Evolutionary conservation across 257 asterid species (phyloP).

Genomic region (Rubia yunnanensis): DNA sequence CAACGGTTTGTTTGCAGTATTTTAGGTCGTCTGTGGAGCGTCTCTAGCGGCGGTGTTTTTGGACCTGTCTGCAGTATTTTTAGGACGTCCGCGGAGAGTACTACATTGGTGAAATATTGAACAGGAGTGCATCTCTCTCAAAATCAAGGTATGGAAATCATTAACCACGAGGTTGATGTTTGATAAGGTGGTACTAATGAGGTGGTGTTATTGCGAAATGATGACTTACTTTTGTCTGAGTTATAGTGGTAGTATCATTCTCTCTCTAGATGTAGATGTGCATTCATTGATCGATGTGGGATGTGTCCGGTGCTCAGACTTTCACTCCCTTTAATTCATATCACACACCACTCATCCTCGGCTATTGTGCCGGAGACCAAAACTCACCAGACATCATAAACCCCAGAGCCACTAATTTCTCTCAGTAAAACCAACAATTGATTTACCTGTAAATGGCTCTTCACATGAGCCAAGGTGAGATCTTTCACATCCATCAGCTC

Average conservation of each 20-base stretch:
- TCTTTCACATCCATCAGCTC: constrained; percentile 95
- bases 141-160: constrained; percentile 22
- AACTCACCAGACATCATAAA: constrained; percentile 23
- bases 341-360: constrained; percentile 59
- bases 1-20: too few relatives aligned
- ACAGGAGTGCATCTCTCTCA: neutral
- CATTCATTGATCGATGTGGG: constrained; percentile 9
- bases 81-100: too few relatives aligned
- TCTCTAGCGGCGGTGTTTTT: too few relatives aligned
- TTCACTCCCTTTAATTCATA: constrained; percentile 31
- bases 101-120: neutral
- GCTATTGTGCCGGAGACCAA: constrained; percentile 76
- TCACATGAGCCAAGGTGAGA: constrained; percentile 88
- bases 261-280: constrained; percentile 22
- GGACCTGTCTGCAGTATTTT: too few relatives aligned
- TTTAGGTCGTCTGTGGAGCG: too few relatives aligned
- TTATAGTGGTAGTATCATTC: too few relatives aligned
- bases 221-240: constrained; percentile 63
- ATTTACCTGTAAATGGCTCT: constrained; percentile 86
- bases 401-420: constrained; percentile 10
- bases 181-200: constrained; percentile 38
- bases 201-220: constrained; percentile 63
- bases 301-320: constrained; percentile 13
- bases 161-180: constrained; percentile 79
- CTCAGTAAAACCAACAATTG: neutral